Evolutionary conservation across 192 early-diverging fungal species (phyloP), one percentile per base, ranked within the genome.

Genomic region (Coemansia sp.): DNA sequence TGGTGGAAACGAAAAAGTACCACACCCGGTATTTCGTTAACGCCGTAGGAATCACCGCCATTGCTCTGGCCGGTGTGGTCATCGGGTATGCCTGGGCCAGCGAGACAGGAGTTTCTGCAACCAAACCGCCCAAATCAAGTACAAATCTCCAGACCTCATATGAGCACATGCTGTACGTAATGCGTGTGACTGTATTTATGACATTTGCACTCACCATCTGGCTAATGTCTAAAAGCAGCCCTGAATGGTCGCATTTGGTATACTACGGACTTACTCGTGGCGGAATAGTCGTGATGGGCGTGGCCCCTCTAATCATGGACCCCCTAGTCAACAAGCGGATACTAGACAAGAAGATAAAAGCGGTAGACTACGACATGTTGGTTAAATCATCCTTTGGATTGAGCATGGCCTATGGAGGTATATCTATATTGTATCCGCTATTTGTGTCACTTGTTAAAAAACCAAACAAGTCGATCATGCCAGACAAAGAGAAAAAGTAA

Each of bases 231-330:
- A 39, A 8, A 20, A 59, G 37, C 37, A 15, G 6, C 14, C 32
- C n/a, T 58, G 29, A 36, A 36, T 20, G n/a, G 37, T 20, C 57
- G 11, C 36, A n/a, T 6, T 15, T 53, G 27, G 29, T 53, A 17
- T 53, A 53, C 51, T 53, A 53, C 27, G 51, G 51, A n/a, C 25
- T 53, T 25, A 53, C 51, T 5, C 51, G 51, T 6, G 51, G 51
- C 27, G 51, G 51, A 25, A 53, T 53, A 15, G 51, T 29, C 14
- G 17, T 53, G 25, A 14, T 53, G 27, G 51, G 51, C 27, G 17
- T 27, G 17, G 12, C 27, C 15, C 25, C 51, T 25, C 5, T 31
- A 53, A 22, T 53, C 29, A 53, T 53, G 51, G 51, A 53, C 29
- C 51, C 51, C 27, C 29, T 53, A 25, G 29, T 53, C 27, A 53